Evolutionary conservation across 768 basidiomycete genomes (phyloP).

Genomic region (Lepiota subincarnata): DNA sequence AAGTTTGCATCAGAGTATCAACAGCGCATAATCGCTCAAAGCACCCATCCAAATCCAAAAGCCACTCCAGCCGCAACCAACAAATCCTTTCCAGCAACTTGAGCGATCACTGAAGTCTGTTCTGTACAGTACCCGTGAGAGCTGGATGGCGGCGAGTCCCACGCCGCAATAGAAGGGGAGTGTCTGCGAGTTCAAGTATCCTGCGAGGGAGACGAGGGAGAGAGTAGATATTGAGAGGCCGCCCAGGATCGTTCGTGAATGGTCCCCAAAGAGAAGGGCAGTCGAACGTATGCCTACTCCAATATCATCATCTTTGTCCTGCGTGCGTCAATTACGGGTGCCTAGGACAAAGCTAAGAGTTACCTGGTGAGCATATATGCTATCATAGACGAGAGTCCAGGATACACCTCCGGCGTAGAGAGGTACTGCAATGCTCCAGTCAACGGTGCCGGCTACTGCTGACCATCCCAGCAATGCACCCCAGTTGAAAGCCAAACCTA

Average conservation of each 20-base stretch:
- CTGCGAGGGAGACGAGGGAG: constrained; percentile 72
- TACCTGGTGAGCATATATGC: constrained; percentile 96
- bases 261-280: constrained; percentile 82
- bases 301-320: constrained; percentile 94
- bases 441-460: constrained; percentile 74
- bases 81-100: constrained; percentile 91
- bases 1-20: constrained; percentile 20
- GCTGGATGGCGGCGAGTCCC: constrained; percentile 67
- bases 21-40: constrained; percentile 56
- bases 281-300: constrained; percentile 89
- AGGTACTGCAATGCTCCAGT: constrained; percentile 82
- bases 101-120: constrained; percentile 73
- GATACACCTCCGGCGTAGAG: constrained; percentile 86
- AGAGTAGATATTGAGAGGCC: constrained; percentile 72
- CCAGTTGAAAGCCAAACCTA: constrained; percentile 97
- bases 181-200: constrained; percentile 74
- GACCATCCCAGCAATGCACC: constrained; percentile 96
- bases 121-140: constrained; percentile 66
- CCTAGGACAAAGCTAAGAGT: background rate
- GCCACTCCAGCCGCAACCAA: constrained; percentile 83
- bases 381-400: constrained; percentile 97
- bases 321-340: background rate
- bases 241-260: constrained; percentile 70
- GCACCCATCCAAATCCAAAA: constrained; percentile 86
- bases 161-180: constrained; percentile 78